Conservation (phyloP, 495 filamentous ascomycete species). For the Penicillium bovifimosum region DNA sequence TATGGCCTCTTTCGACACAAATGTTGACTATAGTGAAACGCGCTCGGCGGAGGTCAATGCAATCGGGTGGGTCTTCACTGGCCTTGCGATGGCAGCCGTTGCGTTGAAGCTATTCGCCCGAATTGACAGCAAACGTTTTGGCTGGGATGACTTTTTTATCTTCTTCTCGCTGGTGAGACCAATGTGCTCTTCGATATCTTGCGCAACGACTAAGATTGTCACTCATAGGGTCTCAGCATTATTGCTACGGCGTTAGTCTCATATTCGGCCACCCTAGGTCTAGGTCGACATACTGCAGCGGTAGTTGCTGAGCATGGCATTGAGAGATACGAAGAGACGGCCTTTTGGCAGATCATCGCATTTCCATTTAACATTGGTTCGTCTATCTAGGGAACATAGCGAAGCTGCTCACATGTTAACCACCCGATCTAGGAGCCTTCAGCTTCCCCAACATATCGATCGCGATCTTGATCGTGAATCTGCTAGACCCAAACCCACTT, state of each 20-base stretch:
- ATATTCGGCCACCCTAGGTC: slow-evolving; percentile 16
- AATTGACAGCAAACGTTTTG: slow-evolving; percentile 3
- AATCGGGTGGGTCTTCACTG: slow-evolving; percentile 18
- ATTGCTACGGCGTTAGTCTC: slow-evolving; percentile 20
- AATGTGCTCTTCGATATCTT: background rate
- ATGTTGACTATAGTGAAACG: slow-evolving; percentile 17
- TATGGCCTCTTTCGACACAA: slow-evolving; percentile 13
- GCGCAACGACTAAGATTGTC: background rate
- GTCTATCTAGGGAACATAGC: background rate
- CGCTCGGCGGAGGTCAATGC: slow-evolving; percentile 11
- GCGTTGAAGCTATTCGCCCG: slow-evolving; percentile 15
- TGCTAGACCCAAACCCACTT: slow-evolving; percentile 19
- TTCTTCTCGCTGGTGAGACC: slow-evolving; percentile 20
- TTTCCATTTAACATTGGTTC: slow-evolving; percentile 19
- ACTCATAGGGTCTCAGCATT: slow-evolving; percentile 19
- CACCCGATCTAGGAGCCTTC: slow-evolving; percentile 11
- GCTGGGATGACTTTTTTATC: slow-evolving; percentile 26
- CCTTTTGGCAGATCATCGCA: slow-evolving; percentile 18
- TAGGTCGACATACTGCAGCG: slow-evolving; percentile 22
- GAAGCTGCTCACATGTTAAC: background rate
- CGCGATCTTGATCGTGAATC: slow-evolving; percentile 18
- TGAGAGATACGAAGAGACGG: slow-evolving; percentile 2
- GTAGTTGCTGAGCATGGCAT: slow-evolving; percentile 18
- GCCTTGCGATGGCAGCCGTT: slow-evolving; percentile 13
- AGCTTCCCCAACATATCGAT: slow-evolving; percentile 27